Conservation (phyloP, 306 rosid species). For the peach (Prunus persica) region DNA sequence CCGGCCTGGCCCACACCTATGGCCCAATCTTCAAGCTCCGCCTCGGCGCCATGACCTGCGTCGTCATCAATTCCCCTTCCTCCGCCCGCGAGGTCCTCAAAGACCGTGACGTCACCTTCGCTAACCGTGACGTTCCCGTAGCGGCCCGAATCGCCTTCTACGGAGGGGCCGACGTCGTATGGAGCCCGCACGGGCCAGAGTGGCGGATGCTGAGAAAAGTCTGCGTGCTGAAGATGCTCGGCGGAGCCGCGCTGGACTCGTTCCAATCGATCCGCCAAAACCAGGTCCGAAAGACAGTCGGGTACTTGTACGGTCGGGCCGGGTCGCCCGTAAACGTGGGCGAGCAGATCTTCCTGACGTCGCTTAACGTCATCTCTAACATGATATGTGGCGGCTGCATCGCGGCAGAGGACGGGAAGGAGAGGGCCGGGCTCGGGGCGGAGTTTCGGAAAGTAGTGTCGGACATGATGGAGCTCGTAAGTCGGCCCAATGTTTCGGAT, state of each 20-base stretch:
- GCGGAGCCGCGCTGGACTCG: slow-evolving; percentile 47
- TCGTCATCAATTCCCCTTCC: slow-evolving; percentile 52
- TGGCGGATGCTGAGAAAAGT: slow-evolving; percentile 87
- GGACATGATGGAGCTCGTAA: slow-evolving; percentile 37
- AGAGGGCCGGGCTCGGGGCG: slow-evolving; percentile 42
- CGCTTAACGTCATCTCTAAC: slow-evolving; percentile 56
- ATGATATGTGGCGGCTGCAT: slow-evolving; percentile 68
- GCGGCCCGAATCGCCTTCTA: slow-evolving; percentile 30
- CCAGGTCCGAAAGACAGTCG: slow-evolving; percentile 45
- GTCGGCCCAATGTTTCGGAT: slow-evolving; percentile 54
- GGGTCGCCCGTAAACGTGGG: slow-evolving; percentile 54
- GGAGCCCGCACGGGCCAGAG: slow-evolving; percentile 69
- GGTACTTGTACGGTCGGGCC: slow-evolving; percentile 17
- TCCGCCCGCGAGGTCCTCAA: slow-evolving; percentile 54
- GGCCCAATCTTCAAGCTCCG: slow-evolving; percentile 67
- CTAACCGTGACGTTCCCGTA: slow-evolving; percentile 71
- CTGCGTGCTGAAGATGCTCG: slow-evolving; percentile 61
- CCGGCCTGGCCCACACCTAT: slow-evolving; percentile 35
- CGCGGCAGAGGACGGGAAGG: slow-evolving; percentile 39
- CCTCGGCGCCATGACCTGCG: slow-evolving; percentile 51
- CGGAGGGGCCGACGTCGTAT: slow-evolving; percentile 59
- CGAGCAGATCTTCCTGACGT: slow-evolving; percentile 50
- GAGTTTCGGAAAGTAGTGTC: slow-evolving; percentile 57
- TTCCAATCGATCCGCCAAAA: slow-evolving; percentile 52
- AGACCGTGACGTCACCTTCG: slow-evolving; percentile 59